Conservation (phyloP, 2,329 filamentous ascomycete genomes). For the Hymenoscyphus infarciens region DNA sequence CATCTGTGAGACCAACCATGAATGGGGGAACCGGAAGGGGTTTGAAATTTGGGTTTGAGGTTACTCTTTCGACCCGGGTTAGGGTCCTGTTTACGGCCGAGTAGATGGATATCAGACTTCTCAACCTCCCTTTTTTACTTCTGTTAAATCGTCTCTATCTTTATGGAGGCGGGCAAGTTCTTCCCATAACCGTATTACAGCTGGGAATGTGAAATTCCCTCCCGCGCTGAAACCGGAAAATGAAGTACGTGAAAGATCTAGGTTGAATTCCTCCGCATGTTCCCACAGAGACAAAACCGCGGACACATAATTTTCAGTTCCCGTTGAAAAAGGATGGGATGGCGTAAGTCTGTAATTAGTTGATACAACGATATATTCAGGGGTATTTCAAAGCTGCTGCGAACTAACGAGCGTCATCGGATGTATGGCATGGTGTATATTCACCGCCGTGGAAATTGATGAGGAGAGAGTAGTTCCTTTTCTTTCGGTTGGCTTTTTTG, state of each 20-base stretch:
- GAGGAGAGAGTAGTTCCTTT: slow-evolving; percentile 42
- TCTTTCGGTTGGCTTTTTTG: neutral
- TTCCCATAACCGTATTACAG: slow-evolving; percentile 17
- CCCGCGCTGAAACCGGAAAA: slow-evolving; percentile 47
- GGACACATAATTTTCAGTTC: slow-evolving; percentile 54
- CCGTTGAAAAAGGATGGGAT: slow-evolving; percentile 56
- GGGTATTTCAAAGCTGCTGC: slow-evolving; percentile 46
- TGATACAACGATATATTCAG: slow-evolving; percentile 49
- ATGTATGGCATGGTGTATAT: slow-evolving; percentile 55
- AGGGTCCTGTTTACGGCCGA: slow-evolving; percentile 16
- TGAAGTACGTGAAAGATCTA: slow-evolving; percentile 35
- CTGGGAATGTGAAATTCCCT: slow-evolving; percentile 29
- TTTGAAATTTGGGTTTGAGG: slow-evolving; percentile 14
- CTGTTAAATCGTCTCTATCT: too few species aligned
- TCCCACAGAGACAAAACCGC: slow-evolving; percentile 39
- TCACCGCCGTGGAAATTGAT: slow-evolving; percentile 65
- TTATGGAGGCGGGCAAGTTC: neutral
- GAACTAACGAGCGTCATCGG: slow-evolving; percentile 58
- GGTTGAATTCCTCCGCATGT: slow-evolving; percentile 19
- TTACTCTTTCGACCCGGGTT: slow-evolving; percentile 10
- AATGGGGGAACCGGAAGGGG: slow-evolving; percentile 14
- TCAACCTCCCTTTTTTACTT: slow-evolving; percentile 9
- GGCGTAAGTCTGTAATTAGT: slow-evolving; percentile 64
- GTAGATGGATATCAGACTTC: slow-evolving; percentile 20
- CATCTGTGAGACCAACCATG: slow-evolving; percentile 17